A percentile compares a stretch with the other conserved stretches of the same genome.
Conservation (phyloP, 768 basidiomycete species). For the Collybia sordida region DNA sequence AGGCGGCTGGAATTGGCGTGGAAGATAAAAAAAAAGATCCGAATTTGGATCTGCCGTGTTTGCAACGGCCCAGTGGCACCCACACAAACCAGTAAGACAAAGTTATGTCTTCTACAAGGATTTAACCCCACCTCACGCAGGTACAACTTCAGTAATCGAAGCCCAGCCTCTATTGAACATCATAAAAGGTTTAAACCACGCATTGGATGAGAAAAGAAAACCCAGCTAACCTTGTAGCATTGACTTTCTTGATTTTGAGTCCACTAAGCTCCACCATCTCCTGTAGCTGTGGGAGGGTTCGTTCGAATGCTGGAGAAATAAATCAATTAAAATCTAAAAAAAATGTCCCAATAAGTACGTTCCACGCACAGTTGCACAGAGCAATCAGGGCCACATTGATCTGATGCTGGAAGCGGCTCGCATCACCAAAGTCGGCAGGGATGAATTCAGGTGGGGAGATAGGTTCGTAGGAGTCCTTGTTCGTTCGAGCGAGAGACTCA, state of each 20-base stretch:
- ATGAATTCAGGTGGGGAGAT: slow-evolving; percentile 33
- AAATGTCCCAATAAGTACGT: background rate
- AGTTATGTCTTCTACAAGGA: too few relatives aligned
- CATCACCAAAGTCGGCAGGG: slow-evolving; percentile 37
- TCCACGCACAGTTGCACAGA: slow-evolving; percentile 30
- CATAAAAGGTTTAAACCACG: background rate
- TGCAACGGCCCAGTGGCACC: too few relatives aligned
- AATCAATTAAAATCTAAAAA: background rate
- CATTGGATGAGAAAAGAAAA: background rate
- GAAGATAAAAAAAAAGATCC: too few relatives aligned
- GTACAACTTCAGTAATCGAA: slow-evolving; percentile 35
- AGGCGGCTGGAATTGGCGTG: too few relatives aligned
- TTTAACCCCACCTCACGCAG: slow-evolving; percentile 16
- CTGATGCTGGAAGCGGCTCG: slow-evolving; percentile 34
- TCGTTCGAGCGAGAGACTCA: slow-evolving; percentile 26
- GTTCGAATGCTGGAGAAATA: slow-evolving; percentile 28
- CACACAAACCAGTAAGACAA: too few relatives aligned
- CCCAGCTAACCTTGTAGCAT: slow-evolving; percentile 31
- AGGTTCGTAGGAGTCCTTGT: slow-evolving; percentile 28
- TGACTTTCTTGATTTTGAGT: slow-evolving; percentile 35
- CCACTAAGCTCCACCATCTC: slow-evolving; percentile 36
- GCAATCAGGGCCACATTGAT: slow-evolving; percentile 35
- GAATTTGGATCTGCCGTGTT: too few relatives aligned
- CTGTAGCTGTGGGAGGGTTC: slow-evolving; percentile 32
- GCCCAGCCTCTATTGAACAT: slow-evolving; percentile 30